These are phyloP conservation scores for Coriolopsis trogii DNA, from an alignment of 1,284 basidiomycete species.

Conservation along the genomic window DNA sequence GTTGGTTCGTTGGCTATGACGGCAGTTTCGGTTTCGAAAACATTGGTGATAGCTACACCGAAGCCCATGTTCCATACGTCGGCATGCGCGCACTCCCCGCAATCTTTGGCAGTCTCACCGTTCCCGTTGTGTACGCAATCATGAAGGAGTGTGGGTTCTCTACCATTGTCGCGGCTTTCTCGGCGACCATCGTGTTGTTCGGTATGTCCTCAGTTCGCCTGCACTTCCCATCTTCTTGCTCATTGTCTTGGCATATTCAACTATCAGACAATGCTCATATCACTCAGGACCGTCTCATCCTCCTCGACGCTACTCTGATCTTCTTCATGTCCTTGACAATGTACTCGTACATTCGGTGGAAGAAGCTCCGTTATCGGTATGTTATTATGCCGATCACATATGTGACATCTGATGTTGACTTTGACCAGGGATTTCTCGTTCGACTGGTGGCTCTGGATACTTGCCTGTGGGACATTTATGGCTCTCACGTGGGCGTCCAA, in stretches of 20 bases:
- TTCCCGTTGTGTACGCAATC: constrained; percentile 92
- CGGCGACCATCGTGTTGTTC: constrained; percentile 83
- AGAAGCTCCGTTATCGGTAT: constrained; percentile 90
- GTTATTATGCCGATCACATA: constrained; percentile 29
- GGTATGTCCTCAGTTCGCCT: constrained; percentile 48
- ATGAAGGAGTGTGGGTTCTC: constrained; percentile 99
- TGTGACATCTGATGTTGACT: constrained; percentile 11
- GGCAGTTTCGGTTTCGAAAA: constrained; percentile 93
- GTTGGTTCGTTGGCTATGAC: constrained; percentile 97
- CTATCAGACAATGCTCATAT: constrained; percentile 91
- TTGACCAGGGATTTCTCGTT: constrained; percentile 76
- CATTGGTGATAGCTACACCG: constrained; percentile 93
- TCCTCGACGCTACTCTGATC: constrained; percentile 93
- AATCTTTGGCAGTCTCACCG: constrained; percentile 85
- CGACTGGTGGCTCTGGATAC: constrained; percentile 96
- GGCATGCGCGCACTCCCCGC: constrained; percentile 93
- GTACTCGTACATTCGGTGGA: constrained; percentile 95
- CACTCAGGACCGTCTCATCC: constrained; percentile 93
- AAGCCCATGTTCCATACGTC: constrained; percentile 89
- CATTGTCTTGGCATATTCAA: constrained; percentile 11
- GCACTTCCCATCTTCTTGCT: neutral
- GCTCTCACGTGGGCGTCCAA: constrained; percentile 97
- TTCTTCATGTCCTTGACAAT: constrained; percentile 96
- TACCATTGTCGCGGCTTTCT: constrained; percentile 86
- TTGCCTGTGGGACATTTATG: constrained; percentile 90